Base-by-base conservation (phyloP, 441 rosid genomes). In the Jatropha multifida region DNA sequence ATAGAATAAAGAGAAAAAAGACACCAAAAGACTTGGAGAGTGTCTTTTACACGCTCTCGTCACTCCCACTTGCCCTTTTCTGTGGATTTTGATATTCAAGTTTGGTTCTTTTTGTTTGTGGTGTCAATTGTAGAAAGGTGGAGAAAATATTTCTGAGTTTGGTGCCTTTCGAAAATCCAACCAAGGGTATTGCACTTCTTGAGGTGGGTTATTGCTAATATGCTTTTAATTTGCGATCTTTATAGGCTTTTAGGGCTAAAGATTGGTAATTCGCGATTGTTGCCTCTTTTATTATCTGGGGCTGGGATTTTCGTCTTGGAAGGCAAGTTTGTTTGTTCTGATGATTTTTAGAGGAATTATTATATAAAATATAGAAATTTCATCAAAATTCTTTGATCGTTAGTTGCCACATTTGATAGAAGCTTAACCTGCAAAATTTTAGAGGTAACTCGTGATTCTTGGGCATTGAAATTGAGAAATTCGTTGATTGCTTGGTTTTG, bases 21-120 rank as follows among this genome's bases (percentile, higher is more conserved):
- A 48, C 38, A 61, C 69, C 68, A 62, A 27, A 68, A 58, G 42
- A 66, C 44, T 75, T 64, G 75, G 61, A 70, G 42, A 20, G 66
- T 23, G 58, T 66, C 66, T 77, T 54, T 62, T 71, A 65, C 78
- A 60, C 58, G 65, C 54, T 68, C 62, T 60, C 14, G 11, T 41
- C 51, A 55, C 18, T 23, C 48, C 76, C 81, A 83, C 83, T 69
- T 81, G 74, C 74, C 59, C 32, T 51, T 4, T 58, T 52, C 2
- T 78, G 32, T 46, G 60, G 44, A 65, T 66, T 85, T 68, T 65
- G 74, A 74, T 73, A 58, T 72, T 54, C 74, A 55, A 51, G 68
- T 73, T 61, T 65, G 69, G 23, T 79, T 67, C 56, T 68, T 56
- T 63, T 58, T 76, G 71, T 74, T 69, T 77, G 76, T 69, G 61